Percentiles rank a stretch among this genome's conserved stretches.
phyloP scores from a whole-genome alignment of 805 yeast species.

The Candida jianshihensis region DNA sequence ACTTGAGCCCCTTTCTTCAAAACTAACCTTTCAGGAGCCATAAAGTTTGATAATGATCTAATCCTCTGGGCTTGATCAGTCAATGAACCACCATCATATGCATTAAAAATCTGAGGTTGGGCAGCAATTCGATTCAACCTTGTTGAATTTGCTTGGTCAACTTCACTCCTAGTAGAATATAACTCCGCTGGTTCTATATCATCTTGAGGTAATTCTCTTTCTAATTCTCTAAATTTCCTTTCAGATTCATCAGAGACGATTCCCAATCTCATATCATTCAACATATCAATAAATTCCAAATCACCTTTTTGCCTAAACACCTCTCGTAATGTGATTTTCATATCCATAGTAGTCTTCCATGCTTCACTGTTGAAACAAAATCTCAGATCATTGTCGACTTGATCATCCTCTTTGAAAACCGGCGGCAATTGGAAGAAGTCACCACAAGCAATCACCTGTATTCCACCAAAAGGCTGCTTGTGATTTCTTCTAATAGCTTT shows the following conservation, averaged over 20 bases:
- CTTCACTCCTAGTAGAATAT: slow-evolving; percentile 68
- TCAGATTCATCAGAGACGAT: slow-evolving; percentile 40
- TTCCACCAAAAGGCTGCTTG: slow-evolving; percentile 67
- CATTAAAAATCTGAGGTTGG: slow-evolving; percentile 32
- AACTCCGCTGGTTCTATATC: slow-evolving; percentile 70
- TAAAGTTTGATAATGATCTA: slow-evolving; percentile 44
- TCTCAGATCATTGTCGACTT: slow-evolving; percentile 23
- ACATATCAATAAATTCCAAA: slow-evolving; percentile 59
- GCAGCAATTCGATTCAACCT: slow-evolving; percentile 44
- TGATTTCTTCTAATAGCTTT: slow-evolving; percentile 35
- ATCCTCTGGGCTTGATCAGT: slow-evolving; percentile 35
- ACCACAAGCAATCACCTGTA: slow-evolving; percentile 70
- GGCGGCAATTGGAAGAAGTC: slow-evolving; percentile 84
- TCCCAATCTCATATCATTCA: slow-evolving; percentile 70
- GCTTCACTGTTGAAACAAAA: slow-evolving; percentile 62
- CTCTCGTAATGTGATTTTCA: slow-evolving; percentile 52
- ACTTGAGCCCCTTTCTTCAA: slow-evolving; percentile 74
- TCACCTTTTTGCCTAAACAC: slow-evolving; percentile 79
- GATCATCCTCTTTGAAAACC: slow-evolving; percentile 34
- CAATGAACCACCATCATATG: slow-evolving; percentile 49
- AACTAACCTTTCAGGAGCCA: slow-evolving; percentile 51
- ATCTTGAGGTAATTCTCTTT: slow-evolving; percentile 45
- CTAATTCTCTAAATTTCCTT: slow-evolving; percentile 41
- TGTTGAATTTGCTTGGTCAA: slow-evolving; percentile 53
- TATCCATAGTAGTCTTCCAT: slow-evolving; percentile 54